These are phyloP conservation scores for Suillus occidentalis DNA, from an alignment of 768 basidiomycete species.

Conservation along the genomic window DNA sequence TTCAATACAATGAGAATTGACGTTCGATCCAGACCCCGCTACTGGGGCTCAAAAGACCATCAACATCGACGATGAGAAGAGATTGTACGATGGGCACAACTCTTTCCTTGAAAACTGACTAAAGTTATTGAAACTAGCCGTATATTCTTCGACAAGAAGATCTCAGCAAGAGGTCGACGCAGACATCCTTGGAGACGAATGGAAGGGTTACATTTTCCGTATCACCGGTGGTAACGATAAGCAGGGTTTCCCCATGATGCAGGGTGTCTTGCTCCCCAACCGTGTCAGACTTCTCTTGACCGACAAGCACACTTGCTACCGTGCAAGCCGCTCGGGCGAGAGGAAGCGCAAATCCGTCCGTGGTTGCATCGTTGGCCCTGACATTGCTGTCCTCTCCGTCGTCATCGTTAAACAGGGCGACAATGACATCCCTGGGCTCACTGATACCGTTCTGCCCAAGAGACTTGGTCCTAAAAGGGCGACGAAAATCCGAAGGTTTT, in stretches of 20 bases:
- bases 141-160: constrained; percentile 96
- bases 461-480: constrained; percentile 96
- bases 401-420: constrained; percentile 98
- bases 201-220: constrained; percentile 94
- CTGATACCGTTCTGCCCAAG: constrained; percentile 91
- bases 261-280: constrained; percentile 93
- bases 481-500: constrained; percentile 95
- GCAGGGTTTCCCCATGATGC: constrained; percentile 99
- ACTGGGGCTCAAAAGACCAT: constrained; percentile 97
- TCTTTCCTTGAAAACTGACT: not conserved
- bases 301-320: constrained; percentile 98
- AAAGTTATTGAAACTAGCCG: constrained; percentile 53
- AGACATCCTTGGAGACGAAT: constrained; percentile 92
- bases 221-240: constrained; percentile 99
- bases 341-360: constrained; percentile 99
- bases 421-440: constrained; percentile 83
- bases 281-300: constrained; percentile 93
- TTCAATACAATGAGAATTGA: constrained; percentile 14
- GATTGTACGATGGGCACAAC: constrained; percentile 56
- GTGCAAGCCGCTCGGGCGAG: constrained; percentile 87
- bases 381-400: constrained; percentile 92
- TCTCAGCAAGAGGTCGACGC: constrained; percentile 92
- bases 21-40: constrained; percentile 70
- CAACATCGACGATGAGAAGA: constrained; percentile 90
- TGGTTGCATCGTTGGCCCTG: constrained; percentile 95